phyloP scores from a whole-genome alignment of 2,329 filamentous ascomycete species.

The Didymella sp. region DNA sequence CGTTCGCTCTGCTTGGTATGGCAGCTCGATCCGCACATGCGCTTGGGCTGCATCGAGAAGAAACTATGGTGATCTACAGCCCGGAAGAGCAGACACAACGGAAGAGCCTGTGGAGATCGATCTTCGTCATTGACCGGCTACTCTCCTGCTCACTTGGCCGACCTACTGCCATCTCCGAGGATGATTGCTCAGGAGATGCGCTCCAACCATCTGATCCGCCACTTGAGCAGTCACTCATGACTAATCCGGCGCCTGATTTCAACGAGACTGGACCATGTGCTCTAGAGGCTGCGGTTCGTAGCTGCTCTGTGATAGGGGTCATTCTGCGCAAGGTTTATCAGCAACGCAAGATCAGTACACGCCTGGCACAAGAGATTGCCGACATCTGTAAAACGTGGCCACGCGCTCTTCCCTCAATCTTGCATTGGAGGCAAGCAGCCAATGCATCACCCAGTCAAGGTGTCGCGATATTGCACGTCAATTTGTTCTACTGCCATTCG shows the following conservation, averaged over 20 bases:
- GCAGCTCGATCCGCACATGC: constrained; percentile 69
- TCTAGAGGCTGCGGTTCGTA: constrained; percentile 64
- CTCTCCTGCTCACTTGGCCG: constrained; percentile 68
- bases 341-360: constrained; percentile 64
- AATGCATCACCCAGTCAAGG: constrained; percentile 57
- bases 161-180: constrained; percentile 67
- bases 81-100: constrained; percentile 57
- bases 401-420: constrained; percentile 55
- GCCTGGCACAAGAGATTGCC: constrained; percentile 64
- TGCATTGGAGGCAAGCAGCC: constrained; percentile 61
- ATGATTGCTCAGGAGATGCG: constrained; percentile 65
- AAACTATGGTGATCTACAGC: constrained; percentile 63
- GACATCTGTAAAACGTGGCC: constrained; percentile 62
- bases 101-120: constrained; percentile 67
- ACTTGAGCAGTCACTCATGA: constrained; percentile 28
- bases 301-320: constrained; percentile 64
- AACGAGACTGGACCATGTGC: constrained; percentile 50
- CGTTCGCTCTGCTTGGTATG: constrained; percentile 67
- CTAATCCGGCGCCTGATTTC: constrained; percentile 29
- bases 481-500: constrained; percentile 68
- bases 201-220: constrained; percentile 41
- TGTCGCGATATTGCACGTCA: constrained; percentile 67
- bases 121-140: constrained; percentile 70
- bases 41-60: constrained; percentile 67
- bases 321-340: constrained; percentile 68